Percentiles rank a stretch among this genome's conserved stretches.
These are phyloP conservation scores for Globisporangium polare DNA, from an alignment of 352 stramenopile species.

Conservation along the genomic window DNA sequence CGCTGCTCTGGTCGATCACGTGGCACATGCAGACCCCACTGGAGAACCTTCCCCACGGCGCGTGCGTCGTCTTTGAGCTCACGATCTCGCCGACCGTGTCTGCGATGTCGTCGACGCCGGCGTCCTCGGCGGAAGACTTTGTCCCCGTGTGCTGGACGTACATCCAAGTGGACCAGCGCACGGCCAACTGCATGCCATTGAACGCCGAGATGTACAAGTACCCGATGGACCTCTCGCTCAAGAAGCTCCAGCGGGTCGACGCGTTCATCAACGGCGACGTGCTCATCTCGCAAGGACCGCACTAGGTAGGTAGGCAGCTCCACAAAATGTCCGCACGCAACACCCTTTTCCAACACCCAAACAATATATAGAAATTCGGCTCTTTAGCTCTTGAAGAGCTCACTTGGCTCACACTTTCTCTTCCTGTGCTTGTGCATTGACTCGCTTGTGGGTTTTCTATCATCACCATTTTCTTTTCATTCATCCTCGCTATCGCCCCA, in stretches of 20 bases:
- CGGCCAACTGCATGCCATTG: conserved; percentile 59
- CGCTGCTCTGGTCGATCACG: conserved; percentile 82
- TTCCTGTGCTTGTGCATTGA: not conserved
- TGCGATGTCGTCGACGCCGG: conserved; percentile 14
- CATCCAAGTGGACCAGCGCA: conserved; percentile 77
- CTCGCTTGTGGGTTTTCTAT: not conserved
- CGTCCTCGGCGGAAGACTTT: conserved; percentile 38
- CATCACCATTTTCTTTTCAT: not conserved
- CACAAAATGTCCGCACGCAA: not conserved
- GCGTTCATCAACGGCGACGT: conserved; percentile 76
- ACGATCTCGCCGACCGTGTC: conserved; percentile 33
- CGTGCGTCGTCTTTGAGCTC: conserved; percentile 71
- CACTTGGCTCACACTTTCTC: not conserved
- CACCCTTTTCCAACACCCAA: conserved; percentile 1
- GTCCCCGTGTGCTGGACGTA: conserved; percentile 81
- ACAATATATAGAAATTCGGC: conserved; percentile 8
- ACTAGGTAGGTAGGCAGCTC: conserved; percentile 13
- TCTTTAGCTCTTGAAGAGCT: conserved; percentile 4
- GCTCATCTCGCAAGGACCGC: conserved; percentile 55
- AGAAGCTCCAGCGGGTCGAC: conserved; percentile 65
- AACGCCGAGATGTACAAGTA: conserved; percentile 85
- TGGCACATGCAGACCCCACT: conserved; percentile 94
- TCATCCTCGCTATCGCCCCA: conserved; percentile 1
- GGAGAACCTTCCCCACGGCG: conserved; percentile 82
- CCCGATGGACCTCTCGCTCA: conserved; percentile 69